Base-by-base conservation (phyloP, 1,284 basidiomycete genomes). In the Wolfiporia cocos region DNA sequence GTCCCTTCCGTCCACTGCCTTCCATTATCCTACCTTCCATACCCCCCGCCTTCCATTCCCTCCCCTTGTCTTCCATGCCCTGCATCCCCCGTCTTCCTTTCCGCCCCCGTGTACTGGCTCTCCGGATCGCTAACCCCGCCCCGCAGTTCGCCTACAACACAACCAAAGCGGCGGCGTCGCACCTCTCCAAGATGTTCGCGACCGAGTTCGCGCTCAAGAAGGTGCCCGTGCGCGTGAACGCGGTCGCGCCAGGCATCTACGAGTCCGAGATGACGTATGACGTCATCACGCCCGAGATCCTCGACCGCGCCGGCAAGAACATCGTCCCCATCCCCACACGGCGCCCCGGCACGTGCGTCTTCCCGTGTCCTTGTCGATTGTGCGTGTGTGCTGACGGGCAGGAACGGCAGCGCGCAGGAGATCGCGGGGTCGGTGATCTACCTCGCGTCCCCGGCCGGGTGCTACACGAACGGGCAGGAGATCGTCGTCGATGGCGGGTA, bases 401-500 rank as follows among this genome's bases (percentile, higher is more conserved):
- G 5, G 5, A 5, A 23, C 7, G 15, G 3, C 41, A 43, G 41
- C 20, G 74, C 69, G 1, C 67, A 71, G 43, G 86, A 89, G 57
- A 78, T 88, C 61, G 84, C 81, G 10, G 86, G 81, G 9, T 84
- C 84, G 4, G 83, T 68, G 1, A 69, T 88, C 6, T 87, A 85
- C 56, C 70, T 89, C 11, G 79, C 73, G 3, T 86, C 85, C 4
- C 73, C 68, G 15, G 81, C 81, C 4, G 85, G 81, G 22, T 74
- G 70, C 34, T 89, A 86, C 56, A 76, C 73, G 46, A 85, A 81
- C 49, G 86, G 86, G 5, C 81, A 86, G 53, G 81, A 87, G 52
- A 69, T 89, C 31, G 61, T 78, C n/a, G 72, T 87, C 30, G 86
- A 89, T 52, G 86, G 86, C 24, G 83, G 86, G 1, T 85, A 74